phyloP scores from a whole-genome alignment of 345 rosid species.

The Bretschneidera sinensis region DNA sequence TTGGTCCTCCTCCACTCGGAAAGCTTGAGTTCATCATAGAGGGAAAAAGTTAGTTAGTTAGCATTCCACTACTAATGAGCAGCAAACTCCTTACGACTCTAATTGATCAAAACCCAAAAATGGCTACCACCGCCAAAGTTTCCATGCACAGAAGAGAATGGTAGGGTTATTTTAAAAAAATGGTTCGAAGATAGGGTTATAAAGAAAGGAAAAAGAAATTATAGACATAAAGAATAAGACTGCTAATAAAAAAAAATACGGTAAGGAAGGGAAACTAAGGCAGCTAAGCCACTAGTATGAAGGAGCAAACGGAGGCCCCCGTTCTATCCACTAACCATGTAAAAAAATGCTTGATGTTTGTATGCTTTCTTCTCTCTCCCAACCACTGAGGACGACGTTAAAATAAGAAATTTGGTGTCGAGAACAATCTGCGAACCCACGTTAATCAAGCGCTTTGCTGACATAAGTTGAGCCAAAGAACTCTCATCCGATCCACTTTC shows the following conservation, averaged over 20 bases:
- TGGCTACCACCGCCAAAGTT: background rate
- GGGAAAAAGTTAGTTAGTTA: too few species aligned
- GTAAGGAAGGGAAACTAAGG: slow-evolving; percentile 1
- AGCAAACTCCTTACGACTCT: too few species aligned
- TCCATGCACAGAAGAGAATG: background rate
- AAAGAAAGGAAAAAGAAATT: background rate
- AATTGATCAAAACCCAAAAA: background rate
- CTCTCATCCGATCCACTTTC: slow-evolving; percentile 3
- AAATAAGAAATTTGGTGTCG: background rate
- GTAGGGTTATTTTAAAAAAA: background rate
- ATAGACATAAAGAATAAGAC: background rate
- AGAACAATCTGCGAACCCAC: slow-evolving; percentile 1
- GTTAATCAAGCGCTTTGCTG: background rate
- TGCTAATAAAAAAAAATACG: too few species aligned
- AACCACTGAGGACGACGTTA: too few species aligned
- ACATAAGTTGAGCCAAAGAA: background rate
- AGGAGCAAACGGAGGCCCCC: background rate
- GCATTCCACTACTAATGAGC: too few species aligned
- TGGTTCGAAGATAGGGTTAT: too few species aligned
- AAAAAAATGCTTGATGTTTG: too few species aligned
- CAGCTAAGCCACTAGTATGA: background rate
- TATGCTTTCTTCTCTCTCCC: too few species aligned
- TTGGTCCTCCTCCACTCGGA: too few species aligned
- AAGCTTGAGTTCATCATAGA: too few species aligned
- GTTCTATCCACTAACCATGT: background rate